Base-by-base conservation (phyloP, 192 early-diverging fungal genomes). In the Endogone sp. region DNA sequence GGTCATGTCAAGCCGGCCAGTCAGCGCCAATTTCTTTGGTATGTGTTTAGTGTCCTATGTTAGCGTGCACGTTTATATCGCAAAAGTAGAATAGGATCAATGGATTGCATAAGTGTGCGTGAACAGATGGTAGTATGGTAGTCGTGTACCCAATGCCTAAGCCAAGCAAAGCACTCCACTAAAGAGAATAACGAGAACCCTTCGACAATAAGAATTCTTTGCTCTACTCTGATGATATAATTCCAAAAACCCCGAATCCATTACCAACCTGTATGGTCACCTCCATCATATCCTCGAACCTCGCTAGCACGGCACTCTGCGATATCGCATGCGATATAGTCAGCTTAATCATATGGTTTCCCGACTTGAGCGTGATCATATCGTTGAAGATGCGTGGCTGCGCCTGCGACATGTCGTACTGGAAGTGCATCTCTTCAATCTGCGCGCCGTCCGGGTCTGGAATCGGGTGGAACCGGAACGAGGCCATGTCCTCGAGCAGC, bases 361-460 rank as follows among this genome's bases (percentile, higher is more conserved):
- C 76, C 57, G 76, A 77, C 60, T 89, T 89, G 59, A 94, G 65
- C 20, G 92, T 93, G 49, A 93, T 93, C 86, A 94, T 91, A 61
- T 94, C 92, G 69, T 94, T 92, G 79, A 89, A 94, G 29, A 94
- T 92, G 11, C 92, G 71, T 9, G 92, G 90, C 60, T 89, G 85
- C 23, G 56, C 72, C 27, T 71, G 71, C 4, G 76, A 89, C 31
- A 74, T 82, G 68, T 92, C 91, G 65, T 93, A 93, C 72, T 93
- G 90, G 67, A 92, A 93, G 60, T 91, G 88, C 74, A 93, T 89
- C 62, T 91, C 89, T 62, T 93, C 92, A 32, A 83, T 84, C 70
- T 91, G 86, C 16, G 86, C 73, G 65, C 90, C 88, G 4, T 81
- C 83, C 29, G 76, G 72, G 25, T 79, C 77, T 61, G 69, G 66